phyloP scores from a whole-genome alignment of 106 monocot genomes.

The Hemerocallis citrina region DNA sequence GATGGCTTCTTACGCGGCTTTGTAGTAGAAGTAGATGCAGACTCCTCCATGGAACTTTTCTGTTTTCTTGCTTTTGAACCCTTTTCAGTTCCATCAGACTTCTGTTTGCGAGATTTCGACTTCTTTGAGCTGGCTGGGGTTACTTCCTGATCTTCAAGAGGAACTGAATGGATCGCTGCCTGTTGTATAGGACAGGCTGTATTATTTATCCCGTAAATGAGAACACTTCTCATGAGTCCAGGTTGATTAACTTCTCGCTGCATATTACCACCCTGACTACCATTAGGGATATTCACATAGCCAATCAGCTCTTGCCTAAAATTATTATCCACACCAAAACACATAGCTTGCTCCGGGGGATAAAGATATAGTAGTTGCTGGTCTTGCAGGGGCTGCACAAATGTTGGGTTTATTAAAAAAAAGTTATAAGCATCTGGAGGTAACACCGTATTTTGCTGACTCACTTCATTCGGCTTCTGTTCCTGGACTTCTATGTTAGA shows the following conservation, averaged over 20 bases:
- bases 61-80: conserved; percentile 4
- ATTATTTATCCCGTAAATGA: conserved; percentile 11
- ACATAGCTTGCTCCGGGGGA: conserved; percentile 16
- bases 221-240: conserved; percentile 13
- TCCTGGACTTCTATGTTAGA: background rate
- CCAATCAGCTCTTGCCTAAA: conserved; percentile 5
- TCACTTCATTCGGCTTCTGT: conserved; percentile 1
- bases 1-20: conserved; percentile 19
- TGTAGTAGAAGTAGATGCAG: background rate
- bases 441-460: background rate
- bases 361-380: conserved; percentile 18
- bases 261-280: conserved; percentile 1
- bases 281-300: conserved; percentile 3
- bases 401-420: conserved; percentile 8
- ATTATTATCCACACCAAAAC: conserved; percentile 4
- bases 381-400: conserved; percentile 8
- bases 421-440: conserved; percentile 8
- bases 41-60: conserved; percentile 9
- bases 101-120: conserved; percentile 1
- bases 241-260: conserved; percentile 13
- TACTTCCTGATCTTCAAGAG: conserved; percentile 2
- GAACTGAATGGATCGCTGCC: background rate
- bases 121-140: background rate
- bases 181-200: conserved; percentile 8
- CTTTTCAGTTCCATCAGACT: conserved; percentile 1